Evolutionary conservation across 2,329 filamentous ascomycete species (phyloP).

Genomic region (Penicillium sp.): DNA sequence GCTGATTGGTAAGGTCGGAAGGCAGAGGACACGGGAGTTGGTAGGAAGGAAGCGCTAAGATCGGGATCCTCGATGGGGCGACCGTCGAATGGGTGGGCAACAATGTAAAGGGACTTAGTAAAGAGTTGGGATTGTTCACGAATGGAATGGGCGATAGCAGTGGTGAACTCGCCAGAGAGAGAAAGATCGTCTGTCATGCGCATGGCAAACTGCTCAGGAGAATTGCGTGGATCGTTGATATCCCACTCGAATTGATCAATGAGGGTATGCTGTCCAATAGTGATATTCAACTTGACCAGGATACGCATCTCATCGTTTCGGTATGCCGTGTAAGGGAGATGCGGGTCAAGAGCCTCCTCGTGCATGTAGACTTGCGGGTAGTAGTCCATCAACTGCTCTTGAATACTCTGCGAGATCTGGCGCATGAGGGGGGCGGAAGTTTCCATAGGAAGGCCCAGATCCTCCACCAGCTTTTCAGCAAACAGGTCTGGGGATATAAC

Average conservation of each 20-base stretch:
- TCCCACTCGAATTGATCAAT: slow-evolving; percentile 99
- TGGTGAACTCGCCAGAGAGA: slow-evolving; percentile 91
- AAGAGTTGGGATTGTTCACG: slow-evolving; percentile 94
- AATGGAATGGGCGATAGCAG: slow-evolving; percentile 96
- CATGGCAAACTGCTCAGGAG: slow-evolving; percentile 87
- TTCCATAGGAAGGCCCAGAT: slow-evolving; percentile 73
- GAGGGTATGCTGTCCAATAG: slow-evolving; percentile 88
- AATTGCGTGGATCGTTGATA: slow-evolving; percentile 91
- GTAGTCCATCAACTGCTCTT: slow-evolving; percentile 88
- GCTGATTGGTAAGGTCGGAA: slow-evolving; percentile 90
- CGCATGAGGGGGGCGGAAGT: slow-evolving; percentile 56
- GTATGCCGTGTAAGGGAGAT: slow-evolving; percentile 87
- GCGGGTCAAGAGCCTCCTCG: slow-evolving; percentile 85
- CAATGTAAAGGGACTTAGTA: slow-evolving; percentile 86
- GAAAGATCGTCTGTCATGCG: slow-evolving; percentile 89
- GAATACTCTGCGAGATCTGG: slow-evolving; percentile 68
- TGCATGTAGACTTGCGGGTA: slow-evolving; percentile 89
- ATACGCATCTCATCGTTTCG: slow-evolving; percentile 99
- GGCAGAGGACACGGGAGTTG: slow-evolving; percentile 75
- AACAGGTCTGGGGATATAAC: slow-evolving; percentile 78
- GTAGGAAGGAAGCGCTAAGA: slow-evolving; percentile 78
- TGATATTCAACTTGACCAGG: slow-evolving; percentile 93
- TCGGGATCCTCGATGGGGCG: slow-evolving; percentile 90
- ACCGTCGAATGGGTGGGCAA: slow-evolving; percentile 93
- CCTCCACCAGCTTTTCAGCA: slow-evolving; percentile 85